phyloP scores from a whole-genome alignment of 2,329 filamentous ascomycete genomes.

The Penicillium brasilianum region DNA sequence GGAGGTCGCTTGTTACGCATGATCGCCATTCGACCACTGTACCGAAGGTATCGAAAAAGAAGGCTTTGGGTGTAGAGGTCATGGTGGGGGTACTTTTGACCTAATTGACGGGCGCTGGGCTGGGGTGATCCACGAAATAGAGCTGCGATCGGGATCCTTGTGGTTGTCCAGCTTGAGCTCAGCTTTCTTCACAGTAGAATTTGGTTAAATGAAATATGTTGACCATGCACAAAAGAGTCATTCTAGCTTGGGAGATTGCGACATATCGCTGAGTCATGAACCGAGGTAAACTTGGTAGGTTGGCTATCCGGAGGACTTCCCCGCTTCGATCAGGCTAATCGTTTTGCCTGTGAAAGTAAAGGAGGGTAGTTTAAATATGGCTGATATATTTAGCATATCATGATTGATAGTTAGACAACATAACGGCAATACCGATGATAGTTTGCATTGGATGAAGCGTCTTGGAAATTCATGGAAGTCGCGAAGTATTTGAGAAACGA shows the following conservation, averaged over 20 bases:
- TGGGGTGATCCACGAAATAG: not conserved
- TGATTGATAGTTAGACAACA: not conserved
- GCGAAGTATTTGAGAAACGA: too few relatives aligned
- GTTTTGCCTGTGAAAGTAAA: constrained; percentile 10
- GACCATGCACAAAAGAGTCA: not conserved
- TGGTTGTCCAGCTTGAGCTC: not conserved
- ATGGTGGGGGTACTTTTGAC: constrained; percentile 20
- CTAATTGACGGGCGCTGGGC: constrained; percentile 3
- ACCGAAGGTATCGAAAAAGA: constrained; percentile 46
- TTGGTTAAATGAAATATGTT: not conserved
- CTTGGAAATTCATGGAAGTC: too few relatives aligned
- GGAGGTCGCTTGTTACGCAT: constrained; percentile 66
- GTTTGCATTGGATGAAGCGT: too few relatives aligned
- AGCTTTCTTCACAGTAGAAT: not conserved
- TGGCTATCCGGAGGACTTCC: not conserved
- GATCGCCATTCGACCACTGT: constrained; percentile 80
- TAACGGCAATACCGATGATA: not conserved
- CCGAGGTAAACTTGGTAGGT: not conserved
- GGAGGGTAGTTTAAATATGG: not conserved
- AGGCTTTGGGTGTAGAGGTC: constrained; percentile 29
- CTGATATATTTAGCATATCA: not conserved
- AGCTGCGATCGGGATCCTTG: not conserved
- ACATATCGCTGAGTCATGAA: constrained; percentile 11
- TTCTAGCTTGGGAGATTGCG: not conserved
- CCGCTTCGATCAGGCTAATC: constrained; percentile 22